Conservation (phyloP, 2,329 filamentous ascomycete species). For the Orbilia javanica region DNA sequence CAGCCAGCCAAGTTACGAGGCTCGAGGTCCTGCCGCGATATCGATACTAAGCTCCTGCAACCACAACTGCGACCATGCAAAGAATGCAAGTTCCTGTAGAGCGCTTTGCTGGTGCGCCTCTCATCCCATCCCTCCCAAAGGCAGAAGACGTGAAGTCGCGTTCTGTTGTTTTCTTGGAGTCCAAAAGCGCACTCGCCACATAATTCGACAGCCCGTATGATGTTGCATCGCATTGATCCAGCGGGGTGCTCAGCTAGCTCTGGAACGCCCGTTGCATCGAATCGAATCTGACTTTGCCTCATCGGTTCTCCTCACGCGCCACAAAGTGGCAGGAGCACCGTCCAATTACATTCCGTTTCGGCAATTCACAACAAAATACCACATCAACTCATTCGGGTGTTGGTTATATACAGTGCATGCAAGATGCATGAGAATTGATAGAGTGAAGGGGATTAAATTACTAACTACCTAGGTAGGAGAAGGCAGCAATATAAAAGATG, state of each 20-base stretch:
- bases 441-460: background rate
- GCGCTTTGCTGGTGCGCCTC: background rate
- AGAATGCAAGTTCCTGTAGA: background rate
- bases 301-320: background rate
- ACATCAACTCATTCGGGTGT: constrained; percentile 32
- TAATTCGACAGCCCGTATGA: background rate
- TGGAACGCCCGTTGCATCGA: background rate
- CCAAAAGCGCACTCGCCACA: constrained; percentile 5
- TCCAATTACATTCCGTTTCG: constrained; percentile 19
- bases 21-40: background rate
- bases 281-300: background rate
- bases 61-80: background rate
- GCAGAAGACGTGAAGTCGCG: background rate
- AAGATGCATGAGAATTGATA: background rate
- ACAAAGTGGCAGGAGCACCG: background rate
- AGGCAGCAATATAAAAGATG: background rate
- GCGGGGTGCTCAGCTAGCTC: background rate
- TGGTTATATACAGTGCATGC: background rate
- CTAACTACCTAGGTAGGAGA: background rate
- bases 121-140: background rate
- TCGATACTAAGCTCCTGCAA: background rate
- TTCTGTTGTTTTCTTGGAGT: background rate
- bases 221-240: background rate
- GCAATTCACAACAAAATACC: constrained; percentile 8
- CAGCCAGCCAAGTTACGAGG: constrained; percentile 1